Evolutionary conservation across 2,329 filamentous ascomycete species (phyloP).

Genomic region (Paecilomyces formosus): DNA sequence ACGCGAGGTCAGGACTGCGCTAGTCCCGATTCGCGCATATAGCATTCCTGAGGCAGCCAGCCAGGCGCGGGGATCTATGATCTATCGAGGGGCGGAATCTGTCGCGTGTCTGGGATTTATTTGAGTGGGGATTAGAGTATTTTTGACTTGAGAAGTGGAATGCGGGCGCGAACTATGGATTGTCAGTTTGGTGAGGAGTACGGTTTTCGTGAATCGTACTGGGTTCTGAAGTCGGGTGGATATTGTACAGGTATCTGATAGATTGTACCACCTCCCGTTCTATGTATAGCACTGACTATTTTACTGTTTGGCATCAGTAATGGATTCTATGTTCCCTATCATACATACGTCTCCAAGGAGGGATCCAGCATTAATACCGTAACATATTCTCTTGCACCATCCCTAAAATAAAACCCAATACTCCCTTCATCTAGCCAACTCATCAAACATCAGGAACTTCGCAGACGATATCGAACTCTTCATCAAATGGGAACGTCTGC

Average conservation of each 20-base stretch:
- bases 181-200: background rate
- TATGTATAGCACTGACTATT: background rate
- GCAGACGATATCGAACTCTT: conserved; percentile 13
- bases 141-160: background rate
- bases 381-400: background rate
- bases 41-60: conserved; percentile 14
- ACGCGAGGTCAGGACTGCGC: conserved; percentile 7
- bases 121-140: background rate
- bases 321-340: too few species aligned
- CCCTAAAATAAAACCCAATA: background rate
- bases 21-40: conserved; percentile 10
- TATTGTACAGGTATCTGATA: background rate
- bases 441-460: conserved; percentile 5
- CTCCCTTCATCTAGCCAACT: background rate
- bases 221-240: background rate
- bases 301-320: too few species aligned
- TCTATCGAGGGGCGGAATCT: background rate
- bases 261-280: background rate
- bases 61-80: background rate
- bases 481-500: conserved; percentile 10
- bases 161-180: background rate
- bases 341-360: too few species aligned
- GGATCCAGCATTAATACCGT: too few species aligned
- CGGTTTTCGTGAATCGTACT: background rate
- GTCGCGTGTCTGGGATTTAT: background rate